These are phyloP conservation scores for Aspergillus aculeatinus DNA, from an alignment of 2,329 filamentous ascomycete genomes.

Conservation along the genomic window DNA sequence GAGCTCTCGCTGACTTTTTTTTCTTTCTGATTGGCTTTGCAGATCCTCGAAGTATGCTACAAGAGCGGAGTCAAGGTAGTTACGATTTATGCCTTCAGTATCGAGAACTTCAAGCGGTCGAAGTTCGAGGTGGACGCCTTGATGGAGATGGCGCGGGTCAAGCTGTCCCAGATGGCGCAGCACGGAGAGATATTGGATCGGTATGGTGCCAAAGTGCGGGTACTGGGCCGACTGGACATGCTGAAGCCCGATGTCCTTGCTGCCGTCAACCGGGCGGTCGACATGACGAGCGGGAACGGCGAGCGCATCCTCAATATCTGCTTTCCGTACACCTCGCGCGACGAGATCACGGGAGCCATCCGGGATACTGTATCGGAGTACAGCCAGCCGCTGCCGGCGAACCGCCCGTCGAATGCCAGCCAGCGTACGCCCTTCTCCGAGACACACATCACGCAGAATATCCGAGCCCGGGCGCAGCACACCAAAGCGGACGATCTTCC, in stretches of 20 bases:
- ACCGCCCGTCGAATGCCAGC: slow-evolving; percentile 28
- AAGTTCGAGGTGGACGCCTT: slow-evolving; percentile 95
- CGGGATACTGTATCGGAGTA: slow-evolving; percentile 85
- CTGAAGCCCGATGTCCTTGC: slow-evolving; percentile 84
- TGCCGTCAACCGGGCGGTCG: slow-evolving; percentile 80
- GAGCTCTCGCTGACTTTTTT: neutral
- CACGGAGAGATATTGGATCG: slow-evolving; percentile 91
- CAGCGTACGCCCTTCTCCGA: slow-evolving; percentile 75
- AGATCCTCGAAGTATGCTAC: slow-evolving; percentile 97
- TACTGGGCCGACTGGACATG: slow-evolving; percentile 80
- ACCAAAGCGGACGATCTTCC: slow-evolving; percentile 40
- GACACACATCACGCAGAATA: slow-evolving; percentile 80
- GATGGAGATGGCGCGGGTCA: slow-evolving; percentile 97
- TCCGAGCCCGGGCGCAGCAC: slow-evolving; percentile 62
- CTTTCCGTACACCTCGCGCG: slow-evolving; percentile 93
- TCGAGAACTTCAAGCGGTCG: slow-evolving; percentile 97
- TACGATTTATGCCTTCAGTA: slow-evolving; percentile 97
- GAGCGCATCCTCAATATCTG: slow-evolving; percentile 85
- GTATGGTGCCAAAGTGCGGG: slow-evolving; percentile 82
- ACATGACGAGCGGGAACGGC: slow-evolving; percentile 83
- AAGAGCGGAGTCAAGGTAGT: slow-evolving; percentile 95
- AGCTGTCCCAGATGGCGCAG: slow-evolving; percentile 84
- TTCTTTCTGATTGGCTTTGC: neutral
- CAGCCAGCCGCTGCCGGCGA: slow-evolving; percentile 64
- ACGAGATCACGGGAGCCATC: slow-evolving; percentile 91